Percentiles rank a stretch among this genome's conserved stretches.
Conservation (phyloP, 208 protist species). For the Crithidia expoeki region DNA sequence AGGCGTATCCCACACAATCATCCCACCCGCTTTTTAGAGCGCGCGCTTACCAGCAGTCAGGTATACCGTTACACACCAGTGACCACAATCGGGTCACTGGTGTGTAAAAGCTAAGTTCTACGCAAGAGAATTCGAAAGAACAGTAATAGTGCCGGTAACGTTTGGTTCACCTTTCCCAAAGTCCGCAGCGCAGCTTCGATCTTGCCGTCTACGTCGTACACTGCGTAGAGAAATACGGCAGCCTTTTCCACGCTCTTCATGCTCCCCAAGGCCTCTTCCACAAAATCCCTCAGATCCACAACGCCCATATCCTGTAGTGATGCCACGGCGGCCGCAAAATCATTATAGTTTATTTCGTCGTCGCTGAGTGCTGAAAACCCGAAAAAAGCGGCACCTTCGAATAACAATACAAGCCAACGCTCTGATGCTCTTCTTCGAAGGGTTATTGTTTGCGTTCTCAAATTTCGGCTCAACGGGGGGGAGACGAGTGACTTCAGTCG, state of each 20-base stretch:
- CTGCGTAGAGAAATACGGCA: slow-evolving; percentile 1
- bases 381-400: no score
- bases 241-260: background rate
- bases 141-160: background rate
- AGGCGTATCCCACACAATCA: slow-evolving; percentile 9
- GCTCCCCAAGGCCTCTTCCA: background rate
- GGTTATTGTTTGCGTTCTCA: background rate
- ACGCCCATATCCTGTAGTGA: background rate
- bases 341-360: background rate
- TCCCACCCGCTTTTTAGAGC: background rate
- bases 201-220: background rate
- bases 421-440: background rate
- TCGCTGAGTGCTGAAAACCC: no score
- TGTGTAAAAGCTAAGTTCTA: background rate
- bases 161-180: background rate
- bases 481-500: background rate
- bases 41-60: background rate
- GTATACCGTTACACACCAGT: background rate
- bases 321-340: background rate
- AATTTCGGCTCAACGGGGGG: background rate
- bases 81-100: background rate
- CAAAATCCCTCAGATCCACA: slow-evolving; percentile 1
- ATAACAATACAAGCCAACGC: background rate
- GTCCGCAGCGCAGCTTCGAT: slow-evolving; percentile 7
- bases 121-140: background rate